Evolutionary conservation across 148 eudicot genomes (phyloP).

Genomic region (Oxyria digyna): DNA sequence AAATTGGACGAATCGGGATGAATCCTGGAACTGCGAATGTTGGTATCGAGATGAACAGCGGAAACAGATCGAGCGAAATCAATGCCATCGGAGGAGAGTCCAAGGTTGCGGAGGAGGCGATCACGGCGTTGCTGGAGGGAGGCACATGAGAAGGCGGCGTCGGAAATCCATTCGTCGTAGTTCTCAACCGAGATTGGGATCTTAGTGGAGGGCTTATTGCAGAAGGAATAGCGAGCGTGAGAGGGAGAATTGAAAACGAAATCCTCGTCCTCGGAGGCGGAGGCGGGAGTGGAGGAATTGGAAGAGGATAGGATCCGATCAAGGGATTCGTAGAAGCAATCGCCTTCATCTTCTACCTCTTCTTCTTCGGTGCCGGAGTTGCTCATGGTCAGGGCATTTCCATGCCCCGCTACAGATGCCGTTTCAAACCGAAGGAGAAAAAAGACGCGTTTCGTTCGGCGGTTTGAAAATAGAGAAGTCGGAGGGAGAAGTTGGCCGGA

Average conservation of each 20-base stretch:
- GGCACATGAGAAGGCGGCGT: slow-evolving; percentile 37
- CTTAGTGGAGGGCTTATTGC: slow-evolving; percentile 15
- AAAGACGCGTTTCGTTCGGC: background rate
- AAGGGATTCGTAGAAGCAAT: slow-evolving; percentile 50
- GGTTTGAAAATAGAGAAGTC: background rate
- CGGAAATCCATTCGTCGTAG: slow-evolving; percentile 77
- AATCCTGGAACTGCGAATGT: background rate
- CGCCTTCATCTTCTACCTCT: slow-evolving; percentile 14
- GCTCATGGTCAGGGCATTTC: slow-evolving; percentile 48
- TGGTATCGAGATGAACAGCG: slow-evolving; percentile 18
- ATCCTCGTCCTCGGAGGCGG: slow-evolving; percentile 43
- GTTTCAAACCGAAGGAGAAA: background rate
- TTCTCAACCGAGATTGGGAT: slow-evolving; percentile 30
- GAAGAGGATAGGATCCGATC: slow-evolving; percentile 51
- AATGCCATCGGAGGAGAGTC: slow-evolving; percentile 30
- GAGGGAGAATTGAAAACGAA: slow-evolving; percentile 15
- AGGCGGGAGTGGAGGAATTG: slow-evolving; percentile 38
- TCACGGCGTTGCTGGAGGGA: slow-evolving; percentile 74
- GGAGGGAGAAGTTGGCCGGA: background rate
- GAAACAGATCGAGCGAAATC: slow-evolving; percentile 31
- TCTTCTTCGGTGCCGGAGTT: slow-evolving; percentile 24
- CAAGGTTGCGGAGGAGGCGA: slow-evolving; percentile 47
- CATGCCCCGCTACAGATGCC: slow-evolving; percentile 5
- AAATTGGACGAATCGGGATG: background rate
- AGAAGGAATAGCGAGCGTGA: background rate